Percentiles rank a stretch among this genome's conserved stretches.
These are phyloP conservation scores for Dentipellis fragilis DNA, from an alignment of 768 basidiomycete species.

Conservation along the genomic window DNA sequence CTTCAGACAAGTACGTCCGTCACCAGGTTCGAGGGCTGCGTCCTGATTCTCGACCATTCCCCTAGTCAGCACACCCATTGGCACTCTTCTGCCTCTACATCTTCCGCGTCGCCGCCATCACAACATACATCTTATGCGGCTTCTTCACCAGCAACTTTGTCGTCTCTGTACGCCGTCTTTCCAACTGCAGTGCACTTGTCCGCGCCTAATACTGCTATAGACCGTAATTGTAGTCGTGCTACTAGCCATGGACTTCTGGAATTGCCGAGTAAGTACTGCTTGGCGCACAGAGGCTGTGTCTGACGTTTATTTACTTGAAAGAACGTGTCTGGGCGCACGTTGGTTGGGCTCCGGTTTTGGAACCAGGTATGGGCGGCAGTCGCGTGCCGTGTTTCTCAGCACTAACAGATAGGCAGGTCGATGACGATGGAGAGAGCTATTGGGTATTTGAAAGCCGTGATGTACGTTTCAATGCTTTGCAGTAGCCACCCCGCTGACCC, in stretches of 20 bases:
- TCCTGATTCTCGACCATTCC: not conserved
- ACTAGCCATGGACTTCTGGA: slow-evolving; percentile 98
- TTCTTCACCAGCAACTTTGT: slow-evolving; percentile 88
- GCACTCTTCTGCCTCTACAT: slow-evolving; percentile 83
- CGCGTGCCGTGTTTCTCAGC: slow-evolving; percentile 18
- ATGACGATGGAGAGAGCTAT: slow-evolving; percentile 90
- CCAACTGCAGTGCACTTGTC: not conserved
- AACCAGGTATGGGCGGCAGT: slow-evolving; percentile 54
- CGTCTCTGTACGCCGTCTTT: slow-evolving; percentile 56
- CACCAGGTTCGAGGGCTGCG: not conserved
- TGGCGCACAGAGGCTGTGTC: not conserved
- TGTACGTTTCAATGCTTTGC: slow-evolving; percentile 36
- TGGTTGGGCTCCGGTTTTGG: slow-evolving; percentile 96
- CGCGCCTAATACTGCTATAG: slow-evolving; percentile 22
- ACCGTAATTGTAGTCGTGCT: slow-evolving; percentile 90
- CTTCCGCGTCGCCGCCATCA: slow-evolving; percentile 82
- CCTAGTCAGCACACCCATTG: slow-evolving; percentile 68
- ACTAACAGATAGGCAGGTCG: slow-evolving; percentile 43
- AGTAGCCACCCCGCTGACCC: not conserved
- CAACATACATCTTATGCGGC: slow-evolving; percentile 89
- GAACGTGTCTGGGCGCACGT: slow-evolving; percentile 89
- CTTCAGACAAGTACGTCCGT: slow-evolving; percentile 52
- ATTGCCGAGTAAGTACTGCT: slow-evolving; percentile 64
- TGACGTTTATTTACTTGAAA: slow-evolving; percentile 20
- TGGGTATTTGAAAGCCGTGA: slow-evolving; percentile 99